Percentiles rank a stretch among this genome's conserved stretches.
Evolutionary conservation across 2,329 filamentous ascomycete species (phyloP).

Genomic region (Calonectria henricotiae): DNA sequence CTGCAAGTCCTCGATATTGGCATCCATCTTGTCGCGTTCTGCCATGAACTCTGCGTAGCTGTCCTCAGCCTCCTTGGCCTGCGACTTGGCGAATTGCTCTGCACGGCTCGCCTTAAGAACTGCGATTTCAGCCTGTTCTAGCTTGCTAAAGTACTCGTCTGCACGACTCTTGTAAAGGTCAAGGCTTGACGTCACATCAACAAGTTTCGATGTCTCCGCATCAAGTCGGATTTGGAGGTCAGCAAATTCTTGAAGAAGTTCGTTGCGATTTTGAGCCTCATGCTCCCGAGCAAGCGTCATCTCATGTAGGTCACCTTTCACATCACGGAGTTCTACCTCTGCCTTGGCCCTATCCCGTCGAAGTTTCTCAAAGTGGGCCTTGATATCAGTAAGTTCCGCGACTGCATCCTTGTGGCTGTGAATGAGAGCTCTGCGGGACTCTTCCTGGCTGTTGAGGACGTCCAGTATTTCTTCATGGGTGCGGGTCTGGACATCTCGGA

Average conservation of each 20-base stretch:
- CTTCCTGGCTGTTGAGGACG: conserved; percentile 92
- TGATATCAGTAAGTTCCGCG: conserved; percentile 88
- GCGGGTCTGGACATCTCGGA: conserved; percentile 92
- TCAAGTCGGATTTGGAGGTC: conserved; percentile 95
- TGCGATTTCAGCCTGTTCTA: conserved; percentile 96
- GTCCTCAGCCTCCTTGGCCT: conserved; percentile 92
- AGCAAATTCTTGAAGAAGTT: conserved; percentile 92
- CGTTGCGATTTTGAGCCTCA: conserved; percentile 88
- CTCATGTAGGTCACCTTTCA: conserved; percentile 87
- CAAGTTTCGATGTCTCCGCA: conserved; percentile 86
- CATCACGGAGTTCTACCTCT: conserved; percentile 90
- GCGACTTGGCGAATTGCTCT: conserved; percentile 93
- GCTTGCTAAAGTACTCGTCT: conserved; percentile 96
- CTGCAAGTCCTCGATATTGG: conserved; percentile 89
- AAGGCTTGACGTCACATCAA: conserved; percentile 88
- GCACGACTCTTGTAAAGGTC: conserved; percentile 92
- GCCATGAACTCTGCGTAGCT: conserved; percentile 92
- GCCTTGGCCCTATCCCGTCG: conserved; percentile 85
- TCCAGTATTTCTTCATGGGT: conserved; percentile 96
- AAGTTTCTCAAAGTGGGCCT: conserved; percentile 88
- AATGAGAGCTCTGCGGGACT: conserved; percentile 85
- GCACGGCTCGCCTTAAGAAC: conserved; percentile 93
- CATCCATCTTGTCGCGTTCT: conserved; percentile 92
- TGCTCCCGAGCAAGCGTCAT: conserved; percentile 85
- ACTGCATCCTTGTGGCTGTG: conserved; percentile 90